Evolutionary conservation across 305 asterid species (phyloP).

Genomic region (Ilex paraguariensis): DNA sequence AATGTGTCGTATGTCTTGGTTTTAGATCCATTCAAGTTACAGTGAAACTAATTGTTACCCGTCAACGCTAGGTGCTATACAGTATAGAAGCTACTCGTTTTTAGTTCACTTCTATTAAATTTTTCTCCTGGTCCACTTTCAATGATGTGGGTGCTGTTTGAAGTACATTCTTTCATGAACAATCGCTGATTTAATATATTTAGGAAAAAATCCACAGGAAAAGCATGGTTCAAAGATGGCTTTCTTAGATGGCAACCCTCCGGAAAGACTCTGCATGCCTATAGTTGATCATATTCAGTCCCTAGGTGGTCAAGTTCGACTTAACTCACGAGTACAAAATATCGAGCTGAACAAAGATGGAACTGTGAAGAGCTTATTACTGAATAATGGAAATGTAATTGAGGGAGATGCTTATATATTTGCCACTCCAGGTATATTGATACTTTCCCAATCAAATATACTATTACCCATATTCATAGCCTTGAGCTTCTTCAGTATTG

Average conservation of each 20-base stretch:
- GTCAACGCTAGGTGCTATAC: too few species aligned
- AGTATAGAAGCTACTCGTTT: too few species aligned
- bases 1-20: too few species aligned
- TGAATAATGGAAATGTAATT: conserved; percentile 54
- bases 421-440: conserved; percentile 80
- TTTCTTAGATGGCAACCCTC: conserved; percentile 96
- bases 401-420: conserved; percentile 88
- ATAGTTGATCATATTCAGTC: conserved; percentile 74
- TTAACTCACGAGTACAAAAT: conserved; percentile 76
- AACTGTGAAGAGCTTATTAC: conserved; percentile 55
- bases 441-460: conserved; percentile 2
- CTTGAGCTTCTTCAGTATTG: conserved; percentile 2
- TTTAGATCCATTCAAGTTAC: too few species aligned
- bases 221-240: conserved; percentile 99
- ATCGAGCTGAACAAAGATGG: conserved; percentile 77
- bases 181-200: conserved; percentile 6
- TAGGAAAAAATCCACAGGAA: conserved; percentile 50
- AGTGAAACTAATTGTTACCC: too few species aligned
- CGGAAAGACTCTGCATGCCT: conserved; percentile 98
- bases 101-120: too few species aligned
- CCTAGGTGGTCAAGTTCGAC: conserved; percentile 72
- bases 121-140: background rate
- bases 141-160: background rate
- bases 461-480: background rate
- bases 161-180: background rate